Evolutionary conservation across 2,329 filamentous ascomycete species (phyloP).

Genomic region (Claviceps maximensis): DNA sequence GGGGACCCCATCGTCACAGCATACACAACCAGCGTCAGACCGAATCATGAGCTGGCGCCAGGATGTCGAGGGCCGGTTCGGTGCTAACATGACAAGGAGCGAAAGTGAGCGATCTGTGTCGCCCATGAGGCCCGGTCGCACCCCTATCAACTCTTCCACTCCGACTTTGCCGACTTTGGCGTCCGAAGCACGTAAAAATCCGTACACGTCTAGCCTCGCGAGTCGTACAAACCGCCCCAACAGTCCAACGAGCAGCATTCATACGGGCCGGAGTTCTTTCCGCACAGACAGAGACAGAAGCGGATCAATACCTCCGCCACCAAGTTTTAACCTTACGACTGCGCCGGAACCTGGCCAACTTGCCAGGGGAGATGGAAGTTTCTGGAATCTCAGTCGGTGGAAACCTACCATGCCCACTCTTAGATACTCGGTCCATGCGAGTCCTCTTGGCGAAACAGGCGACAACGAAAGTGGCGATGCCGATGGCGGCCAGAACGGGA

Average conservation of each 20-base stretch:
- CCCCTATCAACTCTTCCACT: slow-evolving; percentile 23
- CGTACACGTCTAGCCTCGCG: slow-evolving; percentile 21
- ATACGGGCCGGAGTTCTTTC: slow-evolving; percentile 15
- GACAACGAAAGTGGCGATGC: slow-evolving; percentile 3
- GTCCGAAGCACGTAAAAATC: slow-evolving; percentile 32
- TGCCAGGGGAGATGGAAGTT: slow-evolving; percentile 30
- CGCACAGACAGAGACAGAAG: slow-evolving; percentile 13
- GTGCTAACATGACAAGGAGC: slow-evolving; percentile 25
- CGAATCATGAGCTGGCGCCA: slow-evolving; percentile 84
- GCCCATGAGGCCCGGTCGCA: slow-evolving; percentile 31
- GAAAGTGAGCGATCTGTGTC: slow-evolving; percentile 43
- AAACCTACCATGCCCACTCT: slow-evolving; percentile 26
- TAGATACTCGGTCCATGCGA: slow-evolving; percentile 16
- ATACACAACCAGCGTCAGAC: slow-evolving; percentile 39
- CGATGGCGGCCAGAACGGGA: slow-evolving; percentile 13
- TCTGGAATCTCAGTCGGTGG: slow-evolving; percentile 47
- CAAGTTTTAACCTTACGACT: slow-evolving; percentile 38
- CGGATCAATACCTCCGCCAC: slow-evolving; percentile 32
- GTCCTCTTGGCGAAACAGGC: slow-evolving; percentile 10
- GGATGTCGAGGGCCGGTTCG: slow-evolving; percentile 34
- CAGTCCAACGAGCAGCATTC: slow-evolving; percentile 27
- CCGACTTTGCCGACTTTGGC: slow-evolving; percentile 29
- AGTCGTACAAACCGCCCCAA: slow-evolving; percentile 13
- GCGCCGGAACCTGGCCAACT: slow-evolving; percentile 22
- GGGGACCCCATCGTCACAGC: slow-evolving; percentile 12